phyloP scores from a whole-genome alignment of 345 rosid species.

The Eucalyptus viminalis region DNA sequence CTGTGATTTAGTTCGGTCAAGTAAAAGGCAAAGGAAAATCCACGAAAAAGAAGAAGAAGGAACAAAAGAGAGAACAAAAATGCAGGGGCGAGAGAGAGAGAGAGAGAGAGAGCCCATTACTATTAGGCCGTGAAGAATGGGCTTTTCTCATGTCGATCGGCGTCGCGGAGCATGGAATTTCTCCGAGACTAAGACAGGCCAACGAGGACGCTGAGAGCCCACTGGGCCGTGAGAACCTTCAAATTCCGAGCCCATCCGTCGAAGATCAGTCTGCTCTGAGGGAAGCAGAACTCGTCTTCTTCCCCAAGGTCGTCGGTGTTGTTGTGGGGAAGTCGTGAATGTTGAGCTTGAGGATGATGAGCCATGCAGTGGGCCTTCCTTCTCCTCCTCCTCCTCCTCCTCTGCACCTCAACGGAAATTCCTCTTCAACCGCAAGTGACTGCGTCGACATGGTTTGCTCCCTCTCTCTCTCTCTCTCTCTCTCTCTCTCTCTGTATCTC shows the following conservation, averaged over 20 bases:
- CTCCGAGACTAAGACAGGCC: neutral
- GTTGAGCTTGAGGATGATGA: constrained; percentile 23
- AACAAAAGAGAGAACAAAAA: neutral
- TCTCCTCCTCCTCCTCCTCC: neutral
- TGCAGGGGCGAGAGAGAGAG: neutral
- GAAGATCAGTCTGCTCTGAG: neutral
- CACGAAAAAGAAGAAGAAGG: neutral
- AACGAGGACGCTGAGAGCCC: neutral
- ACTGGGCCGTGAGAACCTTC: neutral
- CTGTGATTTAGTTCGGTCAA: neutral
- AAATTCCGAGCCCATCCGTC: neutral
- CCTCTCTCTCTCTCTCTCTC: neutral
- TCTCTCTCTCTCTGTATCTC: neutral
- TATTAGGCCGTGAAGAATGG: neutral
- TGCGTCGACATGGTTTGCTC: neutral
- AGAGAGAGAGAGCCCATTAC: neutral
- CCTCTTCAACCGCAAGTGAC: neutral
- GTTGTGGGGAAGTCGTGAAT: neutral
- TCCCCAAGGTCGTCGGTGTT: neutral
- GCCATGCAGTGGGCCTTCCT: constrained; percentile 14
- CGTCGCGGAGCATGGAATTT: neutral
- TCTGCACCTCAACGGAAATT: neutral
- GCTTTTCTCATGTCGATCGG: neutral
- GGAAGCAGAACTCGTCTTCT: neutral
- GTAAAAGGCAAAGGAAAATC: neutral